phyloP scores from a whole-genome alignment of 495 filamentous ascomycete species.

The Rhypophila decipiens region DNA sequence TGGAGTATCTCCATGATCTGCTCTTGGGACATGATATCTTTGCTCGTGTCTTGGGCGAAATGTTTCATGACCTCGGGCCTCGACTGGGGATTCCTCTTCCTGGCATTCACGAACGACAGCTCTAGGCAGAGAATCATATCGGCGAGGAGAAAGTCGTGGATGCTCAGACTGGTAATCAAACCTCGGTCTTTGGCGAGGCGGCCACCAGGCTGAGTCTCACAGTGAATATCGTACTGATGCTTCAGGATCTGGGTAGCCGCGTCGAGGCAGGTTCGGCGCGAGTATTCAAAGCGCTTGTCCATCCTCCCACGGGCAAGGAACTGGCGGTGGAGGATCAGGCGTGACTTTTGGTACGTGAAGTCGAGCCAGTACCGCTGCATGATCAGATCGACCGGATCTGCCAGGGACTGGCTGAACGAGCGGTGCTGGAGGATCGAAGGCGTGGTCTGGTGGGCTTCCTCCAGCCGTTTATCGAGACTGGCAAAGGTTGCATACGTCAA shows the following conservation, averaged over 20 bases:
- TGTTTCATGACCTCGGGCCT: neutral
- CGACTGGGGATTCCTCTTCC: constrained; percentile 9
- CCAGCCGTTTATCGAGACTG: constrained; percentile 23
- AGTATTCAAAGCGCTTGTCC: constrained; percentile 28
- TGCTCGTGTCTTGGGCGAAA: neutral
- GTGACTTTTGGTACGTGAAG: constrained; percentile 24
- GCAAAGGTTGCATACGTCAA: constrained; percentile 25
- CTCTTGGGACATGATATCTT: constrained; percentile 14
- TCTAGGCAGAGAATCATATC: constrained; percentile 36
- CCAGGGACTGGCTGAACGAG: constrained; percentile 13
- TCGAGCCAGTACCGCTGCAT: constrained; percentile 29
- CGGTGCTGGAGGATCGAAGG: constrained; percentile 18
- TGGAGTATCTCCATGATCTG: constrained; percentile 19
- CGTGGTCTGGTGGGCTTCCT: constrained; percentile 15
- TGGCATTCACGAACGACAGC: constrained; percentile 17
- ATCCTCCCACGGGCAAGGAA: constrained; percentile 23
- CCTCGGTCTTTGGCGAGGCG: constrained; percentile 26
- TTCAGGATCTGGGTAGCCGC: constrained; percentile 28
- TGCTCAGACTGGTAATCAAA: constrained; percentile 26
- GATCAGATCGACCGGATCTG: constrained; percentile 24
- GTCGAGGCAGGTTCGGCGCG: constrained; percentile 27
- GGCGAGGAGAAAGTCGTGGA: constrained; percentile 31
- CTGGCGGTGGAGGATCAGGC: constrained; percentile 25
- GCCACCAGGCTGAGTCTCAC: constrained; percentile 28
- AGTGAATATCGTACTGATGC: constrained; percentile 30